Evolutionary conservation across 495 filamentous ascomycete genomes (phyloP).

Genomic region (Cairneyella variabilis): DNA sequence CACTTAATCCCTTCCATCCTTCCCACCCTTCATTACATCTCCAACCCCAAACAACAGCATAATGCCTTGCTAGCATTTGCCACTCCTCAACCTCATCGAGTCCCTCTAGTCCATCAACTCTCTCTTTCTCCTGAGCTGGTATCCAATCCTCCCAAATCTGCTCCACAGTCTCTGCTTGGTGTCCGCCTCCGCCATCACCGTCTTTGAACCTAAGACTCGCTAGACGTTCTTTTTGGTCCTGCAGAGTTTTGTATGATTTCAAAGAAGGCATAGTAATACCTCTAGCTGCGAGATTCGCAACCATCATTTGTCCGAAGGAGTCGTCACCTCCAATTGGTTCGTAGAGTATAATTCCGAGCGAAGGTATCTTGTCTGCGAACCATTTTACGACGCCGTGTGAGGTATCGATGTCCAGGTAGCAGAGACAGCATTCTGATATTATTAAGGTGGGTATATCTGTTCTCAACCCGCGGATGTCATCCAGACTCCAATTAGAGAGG

Average conservation of each 20-base stretch:
- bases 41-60: constrained; percentile 77
- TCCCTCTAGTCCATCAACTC: constrained; percentile 77
- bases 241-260: constrained; percentile 59
- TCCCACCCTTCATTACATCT: constrained; percentile 14
- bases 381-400: constrained; percentile 62
- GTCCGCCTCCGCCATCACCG: constrained; percentile 29
- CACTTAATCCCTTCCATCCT: constrained; percentile 3
- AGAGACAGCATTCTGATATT: constrained; percentile 90
- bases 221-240: constrained; percentile 63
- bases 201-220: constrained; percentile 52
- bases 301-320: constrained; percentile 86
- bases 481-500: constrained; percentile 32
- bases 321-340: constrained; percentile 83
- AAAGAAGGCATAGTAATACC: constrained; percentile 83
- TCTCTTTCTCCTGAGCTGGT: constrained; percentile 64
- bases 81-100: constrained; percentile 97
- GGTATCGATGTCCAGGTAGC: constrained; percentile 67
- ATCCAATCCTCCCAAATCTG: constrained; percentile 77
- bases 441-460: constrained; percentile 68
- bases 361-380: constrained; percentile 53
- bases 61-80: constrained; percentile 82
- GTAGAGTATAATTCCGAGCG: constrained; percentile 71
- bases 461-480: constrained; percentile 30
- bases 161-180: constrained; percentile 63
- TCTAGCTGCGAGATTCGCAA: constrained; percentile 81